Base-by-base conservation (phyloP, 768 basidiomycete species). In the Mycena pura region DNA sequence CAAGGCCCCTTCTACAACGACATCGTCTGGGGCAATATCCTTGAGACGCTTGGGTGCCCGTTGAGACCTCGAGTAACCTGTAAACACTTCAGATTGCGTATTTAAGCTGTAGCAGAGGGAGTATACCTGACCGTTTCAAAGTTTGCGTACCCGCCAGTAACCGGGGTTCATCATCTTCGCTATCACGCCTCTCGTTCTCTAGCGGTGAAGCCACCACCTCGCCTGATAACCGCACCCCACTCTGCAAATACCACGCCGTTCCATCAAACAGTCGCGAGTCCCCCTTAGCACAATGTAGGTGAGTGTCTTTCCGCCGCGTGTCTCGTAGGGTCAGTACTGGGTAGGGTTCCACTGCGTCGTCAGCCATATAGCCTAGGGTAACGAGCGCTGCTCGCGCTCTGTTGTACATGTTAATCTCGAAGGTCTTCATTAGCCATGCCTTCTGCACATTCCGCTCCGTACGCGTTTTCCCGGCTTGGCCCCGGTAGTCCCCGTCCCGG, bases 251-350 rank as follows among this genome's bases (percentile, higher is more conserved):
- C 60, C 60, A 62, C 2, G 54, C 60, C 14, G 48, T 62, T 25
- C 60, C 60, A 21, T 62, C 60, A 19, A 63, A 63, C 17, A 63
- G 14, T 6, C 44, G 49, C 8, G 62, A 63, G 43, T 63, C 62
- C n/a, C 62, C 62, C 15, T 14, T 56, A 5, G 54, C 54, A 39
- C 53, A 47, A n/a, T n/a, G n/a, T n/a, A n/a, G n/a, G n/a, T n/a
- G n/a, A n/a, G 54, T 62, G 6, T 62, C 61, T 55, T 62, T 62
- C 7, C 54, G n/a, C 14, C 48, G 41, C 14, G 55, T 63, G 48
- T 63, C 55, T 22, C 36, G 36, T 4, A 2, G 2, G 24, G 29
- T 63, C 19, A 63, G 43, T 6, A 34, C 43, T 19, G 41, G 62
- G 31, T 51, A 63, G 3, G 62, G 62, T 22, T 50, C 41, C 2